A percentile compares a stretch with the other conserved stretches of the same genome.
Conservation (phyloP, 2,329 filamentous ascomycete species). For the Paraphoma sp. region DNA sequence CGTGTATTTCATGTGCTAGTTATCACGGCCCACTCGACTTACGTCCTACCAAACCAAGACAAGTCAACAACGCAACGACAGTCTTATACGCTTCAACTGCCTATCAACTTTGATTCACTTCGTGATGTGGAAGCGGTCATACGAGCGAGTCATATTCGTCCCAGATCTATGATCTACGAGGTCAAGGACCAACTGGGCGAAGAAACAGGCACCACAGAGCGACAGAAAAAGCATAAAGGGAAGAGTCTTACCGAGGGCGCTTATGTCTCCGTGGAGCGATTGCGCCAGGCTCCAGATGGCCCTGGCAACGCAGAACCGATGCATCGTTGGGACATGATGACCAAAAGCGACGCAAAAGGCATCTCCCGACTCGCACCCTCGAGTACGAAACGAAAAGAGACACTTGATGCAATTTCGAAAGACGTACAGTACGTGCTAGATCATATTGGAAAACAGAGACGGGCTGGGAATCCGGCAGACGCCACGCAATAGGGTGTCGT, state of each 20-base stretch:
- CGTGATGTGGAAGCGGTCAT: constrained; percentile 13
- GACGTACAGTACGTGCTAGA: constrained; percentile 26
- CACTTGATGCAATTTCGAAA: constrained; percentile 19
- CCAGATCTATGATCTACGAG: not conserved
- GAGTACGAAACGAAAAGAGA: constrained; percentile 15
- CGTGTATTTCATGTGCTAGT: constrained; percentile 73
- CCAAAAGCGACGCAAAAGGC: constrained; percentile 73
- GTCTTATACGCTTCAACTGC: constrained; percentile 51
- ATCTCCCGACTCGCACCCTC: constrained; percentile 60
- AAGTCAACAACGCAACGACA: constrained; percentile 52
- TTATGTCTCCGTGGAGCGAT: constrained; percentile 69
- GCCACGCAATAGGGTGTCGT: not conserved
- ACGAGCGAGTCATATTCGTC: constrained; percentile 19
- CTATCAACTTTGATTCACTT: constrained; percentile 60
- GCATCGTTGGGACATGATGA: constrained; percentile 78
- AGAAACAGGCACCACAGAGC: constrained; percentile 8
- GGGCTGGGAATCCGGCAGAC: not conserved
- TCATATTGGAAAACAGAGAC: constrained; percentile 18
- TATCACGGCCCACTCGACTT: constrained; percentile 53
- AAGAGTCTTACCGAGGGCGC: constrained; percentile 62
- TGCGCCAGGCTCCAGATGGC: constrained; percentile 13
- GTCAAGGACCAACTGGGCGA: not conserved
- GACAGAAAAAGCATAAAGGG: constrained; percentile 46
- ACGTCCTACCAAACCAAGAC: constrained; percentile 1
- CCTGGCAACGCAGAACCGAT: not conserved